Evolutionary conservation across 2,329 filamentous ascomycete species (phyloP).

Genomic region (Salinomyces thailandicus): DNA sequence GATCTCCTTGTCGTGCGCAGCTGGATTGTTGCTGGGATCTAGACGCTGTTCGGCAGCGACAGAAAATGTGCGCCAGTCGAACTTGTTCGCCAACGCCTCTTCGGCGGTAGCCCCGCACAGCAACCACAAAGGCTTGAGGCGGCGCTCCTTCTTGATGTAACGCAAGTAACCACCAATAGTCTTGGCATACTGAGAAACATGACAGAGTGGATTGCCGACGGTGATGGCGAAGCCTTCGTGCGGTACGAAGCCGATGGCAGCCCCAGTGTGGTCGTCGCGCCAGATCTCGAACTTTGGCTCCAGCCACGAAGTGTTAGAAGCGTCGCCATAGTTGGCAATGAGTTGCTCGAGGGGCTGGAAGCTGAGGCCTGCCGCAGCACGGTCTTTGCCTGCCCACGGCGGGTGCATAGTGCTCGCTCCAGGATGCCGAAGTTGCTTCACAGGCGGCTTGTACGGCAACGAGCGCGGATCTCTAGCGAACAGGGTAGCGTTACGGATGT

Average conservation of each 20-base stretch:
- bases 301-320: constrained; percentile 86
- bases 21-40: constrained; percentile 58
- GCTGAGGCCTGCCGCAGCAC: constrained; percentile 38
- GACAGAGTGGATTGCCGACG: constrained; percentile 79
- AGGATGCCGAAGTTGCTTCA: constrained; percentile 64
- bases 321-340: constrained; percentile 90
- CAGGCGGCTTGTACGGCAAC: constrained; percentile 56
- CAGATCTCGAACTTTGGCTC: constrained; percentile 82
- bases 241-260: constrained; percentile 72
- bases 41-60: constrained; percentile 84
- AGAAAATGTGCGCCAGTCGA: constrained; percentile 81
- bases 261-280: constrained; percentile 69
- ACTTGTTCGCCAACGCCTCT: constrained; percentile 65
- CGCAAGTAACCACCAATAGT: constrained; percentile 66
- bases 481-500: constrained; percentile 78
- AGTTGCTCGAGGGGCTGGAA: constrained; percentile 72
- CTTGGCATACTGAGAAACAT: constrained; percentile 61
- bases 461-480: constrained; percentile 86
- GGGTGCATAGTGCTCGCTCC: constrained; percentile 73
- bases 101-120: constrained; percentile 71
- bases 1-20: constrained; percentile 54
- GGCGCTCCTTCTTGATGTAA: constrained; percentile 59
- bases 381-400: constrained; percentile 48
- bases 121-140: constrained; percentile 77
- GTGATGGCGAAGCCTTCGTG: constrained; percentile 71